Evolutionary conservation across 495 filamentous ascomycete genomes (phyloP).

Genomic region (Platismatia glauca): DNA sequence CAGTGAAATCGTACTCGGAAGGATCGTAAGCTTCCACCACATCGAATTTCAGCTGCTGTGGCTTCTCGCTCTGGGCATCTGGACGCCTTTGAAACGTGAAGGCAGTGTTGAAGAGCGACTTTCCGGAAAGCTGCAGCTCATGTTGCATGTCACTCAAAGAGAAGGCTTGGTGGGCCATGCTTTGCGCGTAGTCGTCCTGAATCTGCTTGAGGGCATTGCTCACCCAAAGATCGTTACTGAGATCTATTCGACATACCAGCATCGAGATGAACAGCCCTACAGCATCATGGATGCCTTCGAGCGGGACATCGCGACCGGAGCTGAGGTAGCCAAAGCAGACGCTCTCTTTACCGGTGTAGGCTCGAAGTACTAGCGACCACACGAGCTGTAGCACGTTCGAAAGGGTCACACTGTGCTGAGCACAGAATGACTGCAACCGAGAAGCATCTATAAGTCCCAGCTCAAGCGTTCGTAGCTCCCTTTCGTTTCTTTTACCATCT

Average conservation of each 20-base stretch:
- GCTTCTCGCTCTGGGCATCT: neutral
- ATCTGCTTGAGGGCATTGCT: slow-evolving; percentile 31
- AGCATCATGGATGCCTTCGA: slow-evolving; percentile 43
- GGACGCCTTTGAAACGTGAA: slow-evolving; percentile 33
- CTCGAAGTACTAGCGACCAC: slow-evolving; percentile 48
- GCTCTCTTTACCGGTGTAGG: slow-evolving; percentile 43
- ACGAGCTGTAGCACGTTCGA: slow-evolving; percentile 39
- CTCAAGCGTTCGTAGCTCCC: slow-evolving; percentile 29
- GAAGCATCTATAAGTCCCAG: slow-evolving; percentile 26
- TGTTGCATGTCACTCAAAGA: slow-evolving; percentile 35
- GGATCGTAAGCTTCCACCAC: slow-evolving; percentile 20
- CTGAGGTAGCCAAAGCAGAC: slow-evolving; percentile 52
- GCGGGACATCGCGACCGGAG: slow-evolving; percentile 41
- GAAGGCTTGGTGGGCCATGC: slow-evolving; percentile 28
- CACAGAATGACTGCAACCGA: slow-evolving; percentile 29
- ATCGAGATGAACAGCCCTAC: slow-evolving; percentile 51
- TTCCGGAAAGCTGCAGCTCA: slow-evolving; percentile 31
- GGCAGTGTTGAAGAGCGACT: slow-evolving; percentile 43
- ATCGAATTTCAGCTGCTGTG: slow-evolving; percentile 12
- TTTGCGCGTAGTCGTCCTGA: slow-evolving; percentile 32
- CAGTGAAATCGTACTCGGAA: slow-evolving; percentile 46
- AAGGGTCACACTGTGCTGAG: slow-evolving; percentile 26
- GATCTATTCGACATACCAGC: slow-evolving; percentile 41
- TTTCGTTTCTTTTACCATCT: slow-evolving; percentile 11
- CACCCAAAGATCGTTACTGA: slow-evolving; percentile 31